Evolutionary conservation across 805 yeast genomes (phyloP).

Genomic region (Kazachstania bromeliacearum): DNA sequence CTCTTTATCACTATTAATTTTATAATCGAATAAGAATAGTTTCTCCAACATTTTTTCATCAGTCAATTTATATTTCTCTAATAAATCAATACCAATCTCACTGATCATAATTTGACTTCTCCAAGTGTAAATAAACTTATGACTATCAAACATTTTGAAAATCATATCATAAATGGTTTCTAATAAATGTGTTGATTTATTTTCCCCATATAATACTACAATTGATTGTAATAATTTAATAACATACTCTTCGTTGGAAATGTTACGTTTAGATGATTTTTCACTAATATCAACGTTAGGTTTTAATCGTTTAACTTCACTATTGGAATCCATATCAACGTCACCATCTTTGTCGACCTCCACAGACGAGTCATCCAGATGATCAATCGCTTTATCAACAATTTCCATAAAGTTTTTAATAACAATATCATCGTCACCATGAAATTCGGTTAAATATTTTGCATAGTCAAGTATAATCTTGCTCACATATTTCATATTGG

Average conservation of each 20-base stretch:
- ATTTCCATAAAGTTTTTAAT: conserved; percentile 15
- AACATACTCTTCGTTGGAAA: conserved; percentile 42
- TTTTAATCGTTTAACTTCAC: conserved; percentile 18
- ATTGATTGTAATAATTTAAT: conserved; percentile 32
- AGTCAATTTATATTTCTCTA: conserved; percentile 6
- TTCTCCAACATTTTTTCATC: conserved; percentile 5
- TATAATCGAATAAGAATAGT: conserved; percentile 11
- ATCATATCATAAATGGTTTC: conserved; percentile 26
- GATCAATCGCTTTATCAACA: conserved; percentile 32
- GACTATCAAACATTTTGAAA: conserved; percentile 22
- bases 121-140: conserved; percentile 43
- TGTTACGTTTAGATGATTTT: conserved; percentile 34
- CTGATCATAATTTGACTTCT: conserved; percentile 42
- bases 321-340: conserved; percentile 25
- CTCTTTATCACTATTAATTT: conserved; percentile 30
- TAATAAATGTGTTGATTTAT: conserved; percentile 16
- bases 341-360: not conserved
- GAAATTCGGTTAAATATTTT: conserved; percentile 35
- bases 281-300: conserved; percentile 26
- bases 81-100: conserved; percentile 31
- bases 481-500: conserved; percentile 54
- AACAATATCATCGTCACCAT: conserved; percentile 8
- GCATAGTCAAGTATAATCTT: conserved; percentile 48
- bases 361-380: not conserved
- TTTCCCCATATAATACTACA: conserved; percentile 27